phyloP scores from a whole-genome alignment of 75 land plant genomes.

The Chamaecyparis obtusa region DNA sequence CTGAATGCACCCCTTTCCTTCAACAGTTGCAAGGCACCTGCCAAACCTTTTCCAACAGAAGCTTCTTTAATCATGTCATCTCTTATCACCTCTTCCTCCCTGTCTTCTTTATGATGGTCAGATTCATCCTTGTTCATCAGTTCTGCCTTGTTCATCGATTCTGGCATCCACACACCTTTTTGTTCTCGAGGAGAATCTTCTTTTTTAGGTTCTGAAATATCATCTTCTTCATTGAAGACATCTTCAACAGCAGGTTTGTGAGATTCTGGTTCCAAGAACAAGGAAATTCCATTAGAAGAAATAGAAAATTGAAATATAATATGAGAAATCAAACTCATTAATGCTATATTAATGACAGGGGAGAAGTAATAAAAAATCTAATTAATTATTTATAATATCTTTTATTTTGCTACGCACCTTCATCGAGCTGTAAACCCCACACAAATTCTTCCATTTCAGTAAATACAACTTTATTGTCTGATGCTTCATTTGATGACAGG shows the following conservation, averaged over 20 bases:
- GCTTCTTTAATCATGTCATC: conserved; percentile 80
- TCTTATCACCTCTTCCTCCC: conserved; percentile 37
- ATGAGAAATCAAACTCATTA: neutral
- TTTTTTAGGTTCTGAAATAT: conserved; percentile 26
- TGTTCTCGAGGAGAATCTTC: conserved; percentile 33
- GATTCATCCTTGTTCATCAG: conserved; percentile 1
- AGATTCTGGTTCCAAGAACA: conserved; percentile 34
- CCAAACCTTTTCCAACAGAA: conserved; percentile 88
- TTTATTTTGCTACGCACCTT: conserved; percentile 36
- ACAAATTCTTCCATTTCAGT: conserved; percentile 97
- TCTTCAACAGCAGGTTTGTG: conserved; percentile 68
- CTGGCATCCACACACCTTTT: conserved; percentile 45
- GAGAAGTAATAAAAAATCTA: neutral
- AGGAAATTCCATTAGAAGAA: neutral
- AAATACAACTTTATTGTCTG: conserved; percentile 70
- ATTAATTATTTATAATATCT: neutral
- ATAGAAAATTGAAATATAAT: neutral
- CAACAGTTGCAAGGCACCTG: conserved; percentile 78
- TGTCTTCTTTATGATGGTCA: conserved; percentile 16
- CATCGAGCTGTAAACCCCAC: conserved; percentile 75
- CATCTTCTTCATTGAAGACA: conserved; percentile 85
- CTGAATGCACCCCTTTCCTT: conserved; percentile 90
- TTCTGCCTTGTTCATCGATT: conserved; percentile 60
- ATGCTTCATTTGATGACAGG: conserved; percentile 29
- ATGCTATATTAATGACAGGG: neutral